These are phyloP conservation scores for Fusarium buharicum DNA, from an alignment of 2,329 filamentous ascomycete genomes.

Conservation along the genomic window DNA sequence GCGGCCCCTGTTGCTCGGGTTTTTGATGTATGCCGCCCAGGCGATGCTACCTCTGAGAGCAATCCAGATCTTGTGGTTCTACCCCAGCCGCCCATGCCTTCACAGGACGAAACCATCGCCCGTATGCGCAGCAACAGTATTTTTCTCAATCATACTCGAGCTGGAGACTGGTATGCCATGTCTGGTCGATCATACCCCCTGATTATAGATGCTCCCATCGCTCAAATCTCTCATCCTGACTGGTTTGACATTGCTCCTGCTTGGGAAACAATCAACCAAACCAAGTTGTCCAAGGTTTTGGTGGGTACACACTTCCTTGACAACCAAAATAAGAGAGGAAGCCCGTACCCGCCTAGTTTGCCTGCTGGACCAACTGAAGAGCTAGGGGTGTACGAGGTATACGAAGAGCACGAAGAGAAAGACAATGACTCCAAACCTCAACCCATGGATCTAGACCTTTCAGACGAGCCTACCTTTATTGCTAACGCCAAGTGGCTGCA, in stretches of 20 bases:
- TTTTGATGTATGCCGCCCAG: conserved; percentile 85
- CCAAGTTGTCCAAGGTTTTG: conserved; percentile 68
- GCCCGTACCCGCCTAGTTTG: conserved; percentile 52
- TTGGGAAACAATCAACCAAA: conserved; percentile 54
- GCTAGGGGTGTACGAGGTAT: conserved; percentile 7
- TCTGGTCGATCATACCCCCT: conserved; percentile 88
- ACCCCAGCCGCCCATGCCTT: conserved; percentile 80
- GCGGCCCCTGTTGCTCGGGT: conserved; percentile 84
- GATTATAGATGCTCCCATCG: conserved; percentile 73
- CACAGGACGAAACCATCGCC: conserved; percentile 59
- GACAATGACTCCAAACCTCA: conserved; percentile 49
- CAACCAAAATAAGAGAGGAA: conserved; percentile 44
- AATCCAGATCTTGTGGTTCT: conserved; percentile 84
- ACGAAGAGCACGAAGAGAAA: conserved; percentile 39
- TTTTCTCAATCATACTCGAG: conserved; percentile 86
- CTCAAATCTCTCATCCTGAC: conserved; percentile 56
- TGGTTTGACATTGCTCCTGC: conserved; percentile 59
- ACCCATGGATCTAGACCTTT: conserved; percentile 45
- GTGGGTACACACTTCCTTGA: conserved; percentile 78
- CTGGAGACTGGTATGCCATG: conserved; percentile 93
- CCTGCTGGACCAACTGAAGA: conserved; percentile 50
- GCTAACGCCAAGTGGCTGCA: conserved; percentile 63
- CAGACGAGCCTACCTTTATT: conserved; percentile 57
- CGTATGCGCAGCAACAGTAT: conserved; percentile 71
- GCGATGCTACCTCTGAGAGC: conserved; percentile 68